Conservation (phyloP, 345 rosid genomes). For the Microcos paniculata region DNA sequence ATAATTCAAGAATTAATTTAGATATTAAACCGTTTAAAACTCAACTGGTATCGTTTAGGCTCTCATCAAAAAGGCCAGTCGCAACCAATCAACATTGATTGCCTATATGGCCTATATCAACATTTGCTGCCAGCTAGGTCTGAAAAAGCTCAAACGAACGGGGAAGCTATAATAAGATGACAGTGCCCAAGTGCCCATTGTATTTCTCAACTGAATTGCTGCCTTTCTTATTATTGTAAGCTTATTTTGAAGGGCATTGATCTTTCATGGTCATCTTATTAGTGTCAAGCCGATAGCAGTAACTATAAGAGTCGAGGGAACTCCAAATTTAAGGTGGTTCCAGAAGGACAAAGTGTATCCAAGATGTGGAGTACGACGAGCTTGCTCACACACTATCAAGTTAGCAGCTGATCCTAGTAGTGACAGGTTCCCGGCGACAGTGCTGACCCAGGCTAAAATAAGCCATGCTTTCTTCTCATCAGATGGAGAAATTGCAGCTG, state of each 20-base stretch:
- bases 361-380: constrained; percentile 45
- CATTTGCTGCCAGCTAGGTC: background rate
- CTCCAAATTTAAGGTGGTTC: constrained; percentile 70
- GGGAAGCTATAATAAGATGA: background rate
- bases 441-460: constrained; percentile 83
- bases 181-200: background rate
- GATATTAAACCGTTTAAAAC: no score
- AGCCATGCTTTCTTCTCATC: constrained; percentile 89
- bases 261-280: constrained; percentile 30
- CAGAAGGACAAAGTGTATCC: constrained; percentile 67
- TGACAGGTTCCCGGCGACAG: constrained; percentile 79
- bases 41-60: no score
- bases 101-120: no score
- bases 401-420: constrained; percentile 87
- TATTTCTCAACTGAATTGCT: background rate
- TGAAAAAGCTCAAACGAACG: background rate
- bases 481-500: constrained; percentile 44
- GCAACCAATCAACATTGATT: no score
- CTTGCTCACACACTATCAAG: constrained; percentile 88
- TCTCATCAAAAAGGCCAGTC: no score
- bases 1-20: no score
- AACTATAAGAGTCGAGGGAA: constrained; percentile 76
- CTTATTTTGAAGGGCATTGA: background rate
- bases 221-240: background rate
- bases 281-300: constrained; percentile 62